phyloP scores from a whole-genome alignment of 2,329 filamentous ascomycete genomes.

The Myriosclerotinia scirpicola region DNA sequence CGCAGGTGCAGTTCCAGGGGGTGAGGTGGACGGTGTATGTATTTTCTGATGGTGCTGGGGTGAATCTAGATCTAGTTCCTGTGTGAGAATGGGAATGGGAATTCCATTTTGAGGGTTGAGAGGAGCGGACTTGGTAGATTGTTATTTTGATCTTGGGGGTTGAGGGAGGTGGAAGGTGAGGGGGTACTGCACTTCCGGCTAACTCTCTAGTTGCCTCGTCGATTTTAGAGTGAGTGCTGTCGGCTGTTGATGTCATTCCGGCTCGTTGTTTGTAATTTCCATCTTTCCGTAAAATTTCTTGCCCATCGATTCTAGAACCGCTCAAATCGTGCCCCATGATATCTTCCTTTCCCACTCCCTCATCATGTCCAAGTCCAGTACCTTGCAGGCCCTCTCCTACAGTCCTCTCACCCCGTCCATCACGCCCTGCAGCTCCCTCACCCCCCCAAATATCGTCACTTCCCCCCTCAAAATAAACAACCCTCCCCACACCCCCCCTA shows the following conservation, averaged over 20 bases:
- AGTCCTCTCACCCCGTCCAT: not conserved
- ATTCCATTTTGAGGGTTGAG: conserved; percentile 37
- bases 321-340: not conserved
- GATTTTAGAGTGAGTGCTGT: not conserved
- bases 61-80: not conserved
- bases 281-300: not conserved
- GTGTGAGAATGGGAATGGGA: conserved; percentile 32
- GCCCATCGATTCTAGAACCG: not conserved
- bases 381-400: not conserved
- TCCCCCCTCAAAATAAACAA: conserved; percentile 40
- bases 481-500: conserved; percentile 64
- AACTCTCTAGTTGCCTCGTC: not conserved
- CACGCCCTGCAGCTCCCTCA: conserved; percentile 20
- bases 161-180: not conserved
- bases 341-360: not conserved
- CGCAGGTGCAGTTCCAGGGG: conserved; percentile 89
- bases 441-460: not conserved
- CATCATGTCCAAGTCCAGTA: conserved; percentile 20
- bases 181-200: not conserved
- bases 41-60: conserved; percentile 22
- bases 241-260: not conserved
- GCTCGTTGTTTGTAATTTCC: not conserved
- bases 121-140: conserved; percentile 34
- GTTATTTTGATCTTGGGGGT: not conserved
- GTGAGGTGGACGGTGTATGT: conserved; percentile 70